Conservation (phyloP, 257 asterid genomes). For the Solanum clarkiae region DNA sequence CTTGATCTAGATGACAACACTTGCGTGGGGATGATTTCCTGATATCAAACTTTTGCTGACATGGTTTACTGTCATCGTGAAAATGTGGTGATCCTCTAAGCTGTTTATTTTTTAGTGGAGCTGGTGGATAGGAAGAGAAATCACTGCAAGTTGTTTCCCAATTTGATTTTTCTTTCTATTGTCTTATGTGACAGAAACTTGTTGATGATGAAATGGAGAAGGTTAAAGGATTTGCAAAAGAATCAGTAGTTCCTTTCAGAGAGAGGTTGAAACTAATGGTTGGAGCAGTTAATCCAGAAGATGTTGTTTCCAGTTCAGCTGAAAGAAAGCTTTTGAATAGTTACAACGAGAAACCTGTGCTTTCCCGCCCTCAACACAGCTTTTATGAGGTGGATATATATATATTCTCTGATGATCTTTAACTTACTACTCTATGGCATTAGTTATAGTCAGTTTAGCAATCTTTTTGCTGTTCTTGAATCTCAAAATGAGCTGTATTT, state of each 20-base stretch:
- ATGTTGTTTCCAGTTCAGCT: constrained; percentile 52
- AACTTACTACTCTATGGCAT: neutral
- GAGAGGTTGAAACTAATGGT: constrained; percentile 83
- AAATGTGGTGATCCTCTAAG: neutral
- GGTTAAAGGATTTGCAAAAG: constrained; percentile 61
- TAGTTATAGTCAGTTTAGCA: neutral
- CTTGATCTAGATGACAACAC: neutral
- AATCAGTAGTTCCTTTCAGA: constrained; percentile 49
- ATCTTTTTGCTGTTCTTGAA: neutral
- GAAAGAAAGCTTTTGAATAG: constrained; percentile 69
- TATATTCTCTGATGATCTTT: neutral
- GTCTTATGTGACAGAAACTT: constrained; percentile 31
- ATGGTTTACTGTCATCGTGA: neutral
- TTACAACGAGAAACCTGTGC: constrained; percentile 83
- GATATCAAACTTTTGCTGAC: neutral
- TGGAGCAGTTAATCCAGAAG: constrained; percentile 74
- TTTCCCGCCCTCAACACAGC: constrained; percentile 84
- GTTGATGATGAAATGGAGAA: constrained; percentile 59
- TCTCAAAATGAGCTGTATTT: neutral
- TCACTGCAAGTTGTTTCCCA: neutral
- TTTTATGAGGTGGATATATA: constrained; percentile 42
- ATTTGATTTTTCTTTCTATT: neutral
- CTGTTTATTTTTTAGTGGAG: neutral
- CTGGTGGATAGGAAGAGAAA: neutral
- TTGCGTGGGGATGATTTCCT: neutral